A percentile compares a stretch with the other conserved stretches of the same genome.
Evolutionary conservation across 2,329 filamentous ascomycete species (phyloP).

Genomic region (Sordariomycetes sp.): DNA sequence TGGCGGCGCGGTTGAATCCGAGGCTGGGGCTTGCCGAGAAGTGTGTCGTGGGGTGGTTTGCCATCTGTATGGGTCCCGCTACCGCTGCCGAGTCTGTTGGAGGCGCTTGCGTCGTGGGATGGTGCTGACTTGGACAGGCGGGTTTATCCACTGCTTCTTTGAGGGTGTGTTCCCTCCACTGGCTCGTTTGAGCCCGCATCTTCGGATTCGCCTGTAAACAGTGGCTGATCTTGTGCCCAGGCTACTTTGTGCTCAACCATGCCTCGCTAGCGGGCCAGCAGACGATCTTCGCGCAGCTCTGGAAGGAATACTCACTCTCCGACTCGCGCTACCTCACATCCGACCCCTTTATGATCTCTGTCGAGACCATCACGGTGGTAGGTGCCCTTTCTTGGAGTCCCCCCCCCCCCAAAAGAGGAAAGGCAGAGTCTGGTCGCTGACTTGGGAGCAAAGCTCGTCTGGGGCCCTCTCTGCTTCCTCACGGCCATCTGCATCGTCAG

Average conservation of each 20-base stretch:
- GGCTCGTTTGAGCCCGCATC: neutral
- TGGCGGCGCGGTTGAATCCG: constrained; percentile 19
- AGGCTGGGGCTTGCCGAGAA: constrained; percentile 22
- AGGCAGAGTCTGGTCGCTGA: neutral
- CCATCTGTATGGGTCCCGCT: constrained; percentile 32
- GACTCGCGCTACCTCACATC: constrained; percentile 80
- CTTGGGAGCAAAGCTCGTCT: constrained; percentile 28
- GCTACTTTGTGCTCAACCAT: constrained; percentile 69
- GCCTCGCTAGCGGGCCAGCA: constrained; percentile 53
- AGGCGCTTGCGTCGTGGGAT: neutral
- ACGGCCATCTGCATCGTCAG: constrained; percentile 33
- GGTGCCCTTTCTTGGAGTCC: constrained; percentile 14
- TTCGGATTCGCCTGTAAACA: neutral
- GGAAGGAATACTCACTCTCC: constrained; percentile 85
- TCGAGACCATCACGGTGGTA: constrained; percentile 75
- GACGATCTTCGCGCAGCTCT: constrained; percentile 71
- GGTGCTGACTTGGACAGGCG: constrained; percentile 29
- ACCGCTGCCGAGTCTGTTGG: neutral
- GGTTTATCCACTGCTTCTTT: constrained; percentile 68
- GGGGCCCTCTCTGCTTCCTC: constrained; percentile 48
- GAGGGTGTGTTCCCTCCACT: constrained; percentile 43
- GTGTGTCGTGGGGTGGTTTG: constrained; percentile 40
- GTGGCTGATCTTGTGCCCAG: constrained; percentile 20
- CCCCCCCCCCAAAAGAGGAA: neutral
- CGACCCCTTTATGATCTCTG: constrained; percentile 75